phyloP scores from a whole-genome alignment of 1,284 basidiomycete genomes.

The Tranzscheliella williamsii region DNA sequence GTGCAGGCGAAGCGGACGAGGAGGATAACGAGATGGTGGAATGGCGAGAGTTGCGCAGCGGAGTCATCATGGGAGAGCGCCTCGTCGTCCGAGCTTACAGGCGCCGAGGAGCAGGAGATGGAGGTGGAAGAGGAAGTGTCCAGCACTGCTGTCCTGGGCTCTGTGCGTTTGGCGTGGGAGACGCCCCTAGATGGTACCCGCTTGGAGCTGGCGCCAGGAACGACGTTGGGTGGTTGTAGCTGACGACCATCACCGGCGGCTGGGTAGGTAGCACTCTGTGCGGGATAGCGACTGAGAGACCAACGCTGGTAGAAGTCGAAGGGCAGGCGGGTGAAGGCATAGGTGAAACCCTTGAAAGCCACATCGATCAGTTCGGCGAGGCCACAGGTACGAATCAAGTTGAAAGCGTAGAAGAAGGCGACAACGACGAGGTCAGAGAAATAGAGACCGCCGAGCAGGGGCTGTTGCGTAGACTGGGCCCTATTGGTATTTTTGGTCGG shows the following conservation, averaged over 20 bases:
- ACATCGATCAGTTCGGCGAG: conserved; percentile 55
- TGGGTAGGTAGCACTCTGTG: neutral
- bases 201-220: neutral
- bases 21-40: conserved; percentile 53
- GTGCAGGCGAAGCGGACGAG: conserved; percentile 51
- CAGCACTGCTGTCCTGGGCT: neutral
- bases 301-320: conserved; percentile 43
- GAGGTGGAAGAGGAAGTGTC: neutral
- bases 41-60: conserved; percentile 42
- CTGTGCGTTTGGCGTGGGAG: too few species aligned
- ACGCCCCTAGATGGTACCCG: too few species aligned
- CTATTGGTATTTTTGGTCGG: neutral
- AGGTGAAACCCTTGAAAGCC: conserved; percentile 40
- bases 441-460: conserved; percentile 55
- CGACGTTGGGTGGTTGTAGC: neutral
- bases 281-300: conserved; percentile 26
- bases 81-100: conserved; percentile 15
- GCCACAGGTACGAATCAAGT: conserved; percentile 49
- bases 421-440: conserved; percentile 56
- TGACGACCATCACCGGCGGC: neutral
- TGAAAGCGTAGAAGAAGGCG: conserved; percentile 45
- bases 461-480: conserved; percentile 3
- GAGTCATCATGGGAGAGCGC: conserved; percentile 11
- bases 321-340: conserved; percentile 30
- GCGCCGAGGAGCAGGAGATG: neutral